Base-by-base conservation (phyloP, 345 rosid genomes). In the Theobroma cacao region DNA sequence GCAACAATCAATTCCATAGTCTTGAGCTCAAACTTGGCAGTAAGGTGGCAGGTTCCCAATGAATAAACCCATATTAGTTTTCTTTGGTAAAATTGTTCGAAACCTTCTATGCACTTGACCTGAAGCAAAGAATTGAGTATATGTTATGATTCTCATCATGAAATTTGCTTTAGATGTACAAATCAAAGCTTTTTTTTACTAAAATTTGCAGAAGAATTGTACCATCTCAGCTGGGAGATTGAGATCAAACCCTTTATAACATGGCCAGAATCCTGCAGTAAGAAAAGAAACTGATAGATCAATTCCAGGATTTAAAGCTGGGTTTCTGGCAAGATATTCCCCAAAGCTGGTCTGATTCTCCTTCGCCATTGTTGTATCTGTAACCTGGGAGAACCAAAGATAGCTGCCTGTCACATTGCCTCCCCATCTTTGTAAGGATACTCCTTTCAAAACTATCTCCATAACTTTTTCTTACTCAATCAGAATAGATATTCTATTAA, bases 241-340 rank as follows among this genome's bases (percentile, higher is more conserved):
- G 55, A 91, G 85, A 87, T 93, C 93, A 74, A 89, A 88, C 47
- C 98, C 89, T 66, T 94, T 93, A 84, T 89, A 94, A 78, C 92
- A 93, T 48, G 98, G 98, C 98, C 98, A 94, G 76, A 89, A 93
- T 43, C 97, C 98, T 63, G 95, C 93, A 45, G 98, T 94, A 38
- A 94, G 92, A 79, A 94, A 97, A 75, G 90, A 90, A 26, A 93
- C 98, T 12, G 95, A 75, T 81, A 93, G 85, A 70, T 94, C 98
- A 75, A 94, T 88, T 40, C 94, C 98, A 30, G 94, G 93, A 88
- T 81, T 85, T 68, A 85, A 87, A 74, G 81, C 76, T 18, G 90
- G 75, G 79, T 90, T 89, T n/a, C 79, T 83, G 56, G 48, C 66
- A 52, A 93, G 94, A 82, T 91, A 90, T 18, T 90, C 91, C 82